Base-by-base conservation (phyloP, 768 basidiomycete species). In the Pleurotus tuber-regium region DNA sequence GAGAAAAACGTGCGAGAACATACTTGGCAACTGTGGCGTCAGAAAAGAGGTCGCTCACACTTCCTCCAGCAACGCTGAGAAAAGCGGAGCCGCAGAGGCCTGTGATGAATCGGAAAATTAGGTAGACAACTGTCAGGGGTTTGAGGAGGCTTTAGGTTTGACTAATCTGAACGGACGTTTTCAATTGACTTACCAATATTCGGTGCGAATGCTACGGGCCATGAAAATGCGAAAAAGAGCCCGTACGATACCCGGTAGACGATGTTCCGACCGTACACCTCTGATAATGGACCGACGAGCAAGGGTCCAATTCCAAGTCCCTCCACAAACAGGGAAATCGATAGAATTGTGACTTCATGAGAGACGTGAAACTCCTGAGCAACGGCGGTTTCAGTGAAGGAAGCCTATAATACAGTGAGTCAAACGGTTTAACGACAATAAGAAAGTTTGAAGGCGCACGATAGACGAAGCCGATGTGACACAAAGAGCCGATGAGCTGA, bases 151-250 rank as follows among this genome's bases (percentile, higher is more conserved):
- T n/a, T n/a, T n/a, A n/a, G n/a, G n/a, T n/a, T n/a, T n/a, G n/a
- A n/a, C n/a, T n/a, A n/a, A n/a, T n/a, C n/a, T n/a, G 2, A 36
- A 49, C 12, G 16, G 35, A 10, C 23, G 2, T 6, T 19, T 14
- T 9, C 25, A 16, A 12, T 6, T 24, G 25, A 68, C 79, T 41
- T 43, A 84, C 84, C 75, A 19, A 82, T 75, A 57, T 88, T 73
- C 3, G 81, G 83, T 1, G 87, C 78, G 54, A 92, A 91, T 1
- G 87, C 86, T 4, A 88, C 82, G 0, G 87, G 85, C 59, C 84
- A 86, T 16, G 83, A 80, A 50, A 86, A 76, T 1, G 79, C 59
- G 58, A 87, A 80, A 63, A 88, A 84, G 4, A 80, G 56, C 1
- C 69, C 55, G 55, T 85, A 90, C 0, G 86, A 84, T 2, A 74